Evolutionary conservation across 2,329 filamentous ascomycete genomes (phyloP), one percentile per base, ranked within the genome.

Genomic region (Fusarium subtropicale): DNA sequence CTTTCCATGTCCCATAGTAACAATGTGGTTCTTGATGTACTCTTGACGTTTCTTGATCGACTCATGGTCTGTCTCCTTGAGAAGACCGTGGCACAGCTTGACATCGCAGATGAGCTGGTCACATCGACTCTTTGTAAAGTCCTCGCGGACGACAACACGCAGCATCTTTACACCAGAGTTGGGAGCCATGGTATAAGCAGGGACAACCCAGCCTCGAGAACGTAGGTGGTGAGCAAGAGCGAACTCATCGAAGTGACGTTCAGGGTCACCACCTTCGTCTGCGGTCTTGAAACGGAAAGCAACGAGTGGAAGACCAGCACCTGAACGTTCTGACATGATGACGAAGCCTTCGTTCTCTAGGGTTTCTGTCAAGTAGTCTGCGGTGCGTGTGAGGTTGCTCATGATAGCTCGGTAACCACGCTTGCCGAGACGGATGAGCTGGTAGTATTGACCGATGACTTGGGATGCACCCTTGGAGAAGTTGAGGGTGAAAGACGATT

Each of bases 371-470:
- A 98, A 88, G 80, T 97, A 97, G 81, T 98, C 93, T 26, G 95
- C 90, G 1, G 92, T 97, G 55, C 92, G 89, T 26, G 93, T 97
- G 66, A 98, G 85, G 83, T 98, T 98, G 75, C 89, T 86, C 95
- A 97, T 97, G 84, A 98, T 97, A 75, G 91, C 86, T 58, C 91
- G 89, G 85, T 97, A 98, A 51, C 95, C 95, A 68, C 91, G 90
- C 86, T 97, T 97, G 65, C 95, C 95, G 6, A 98, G 89, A 31
- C 95, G 92, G 78, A 97, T 97, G 77, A 98, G 87, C 82, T 97
- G 94, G 84, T 98, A 97, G 84, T 97, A 98, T 81, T 98, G 95
- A 30, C 93, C 95, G 66, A 98, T 97, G 76, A 97, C 92, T 78
- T 97, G 94, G 8, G 91, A 93, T 15, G 95, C 95, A 60, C 94